A percentile compares a stretch with the other conserved stretches of the same genome.
These are phyloP conservation scores for Tolypocladium pustulatum DNA, from an alignment of 2,329 filamentous ascomycete genomes.

Conservation along the genomic window DNA sequence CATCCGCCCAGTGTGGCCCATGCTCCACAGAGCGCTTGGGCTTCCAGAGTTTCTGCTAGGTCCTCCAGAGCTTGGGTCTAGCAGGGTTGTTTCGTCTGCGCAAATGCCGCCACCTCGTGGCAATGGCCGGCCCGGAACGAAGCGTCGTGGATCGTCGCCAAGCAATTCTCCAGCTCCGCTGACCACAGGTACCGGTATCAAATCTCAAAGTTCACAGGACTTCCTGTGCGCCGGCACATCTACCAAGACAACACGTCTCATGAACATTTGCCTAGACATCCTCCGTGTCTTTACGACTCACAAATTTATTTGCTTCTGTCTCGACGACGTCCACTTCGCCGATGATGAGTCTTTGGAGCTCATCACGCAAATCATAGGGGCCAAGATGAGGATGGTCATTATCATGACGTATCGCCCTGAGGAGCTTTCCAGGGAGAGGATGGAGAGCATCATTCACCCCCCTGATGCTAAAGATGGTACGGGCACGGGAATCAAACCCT, in stretches of 20 bases:
- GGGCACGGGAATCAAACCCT: background rate
- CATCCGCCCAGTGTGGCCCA: conserved; percentile 53
- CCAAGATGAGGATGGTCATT: conserved; percentile 71
- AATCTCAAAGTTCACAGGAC: conserved; percentile 45
- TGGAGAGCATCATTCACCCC: conserved; percentile 44
- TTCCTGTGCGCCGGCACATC: conserved; percentile 47
- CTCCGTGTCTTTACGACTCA: conserved; percentile 70
- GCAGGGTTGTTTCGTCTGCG: conserved; percentile 26
- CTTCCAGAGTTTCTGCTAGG: conserved; percentile 61
- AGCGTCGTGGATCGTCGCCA: conserved; percentile 39
- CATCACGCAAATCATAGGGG: conserved; percentile 67
- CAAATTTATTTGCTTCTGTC: conserved; percentile 77
- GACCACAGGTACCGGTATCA: conserved; percentile 21
- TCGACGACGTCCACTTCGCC: conserved; percentile 86
- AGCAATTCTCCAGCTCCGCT: conserved; percentile 28
- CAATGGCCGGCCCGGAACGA: conserved; percentile 20
- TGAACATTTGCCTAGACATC: conserved; percentile 83
- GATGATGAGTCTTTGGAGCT: conserved; percentile 81
- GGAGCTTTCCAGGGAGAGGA: conserved; percentile 45
- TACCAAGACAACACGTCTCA: conserved; percentile 61
- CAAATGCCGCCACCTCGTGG: conserved; percentile 20
- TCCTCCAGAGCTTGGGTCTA: conserved; percentile 26
- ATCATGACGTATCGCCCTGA: conserved; percentile 67
- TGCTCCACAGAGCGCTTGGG: conserved; percentile 49
- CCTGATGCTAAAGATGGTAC: conserved; percentile 39